Evolutionary conservation across 345 rosid genomes (phyloP).

Genomic region (Brassica nigra): DNA sequence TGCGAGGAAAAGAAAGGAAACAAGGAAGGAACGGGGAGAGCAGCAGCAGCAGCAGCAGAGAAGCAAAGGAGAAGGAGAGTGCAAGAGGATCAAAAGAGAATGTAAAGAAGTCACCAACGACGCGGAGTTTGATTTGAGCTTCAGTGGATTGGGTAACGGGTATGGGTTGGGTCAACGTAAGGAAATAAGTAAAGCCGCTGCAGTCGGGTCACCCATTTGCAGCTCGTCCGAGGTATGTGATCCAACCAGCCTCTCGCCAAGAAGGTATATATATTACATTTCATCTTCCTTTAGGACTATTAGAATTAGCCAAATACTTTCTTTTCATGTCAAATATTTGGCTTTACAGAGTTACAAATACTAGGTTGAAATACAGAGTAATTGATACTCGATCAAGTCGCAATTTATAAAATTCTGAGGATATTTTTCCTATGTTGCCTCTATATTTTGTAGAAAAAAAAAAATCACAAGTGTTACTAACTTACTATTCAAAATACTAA

Average conservation of each 20-base stretch:
- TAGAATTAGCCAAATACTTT: background rate
- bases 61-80: constrained; percentile 29
- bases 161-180: constrained; percentile 38
- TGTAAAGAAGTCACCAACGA: constrained; percentile 15
- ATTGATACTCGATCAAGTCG: too few relatives aligned
- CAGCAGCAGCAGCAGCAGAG: constrained; percentile 29
- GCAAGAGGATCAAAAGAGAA: constrained; percentile 38
- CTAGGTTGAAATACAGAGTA: too few relatives aligned
- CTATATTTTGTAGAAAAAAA: too few relatives aligned
- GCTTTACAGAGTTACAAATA: too few relatives aligned
- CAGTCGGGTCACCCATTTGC: constrained; percentile 46
- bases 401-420: too few relatives aligned
- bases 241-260: constrained; percentile 44
- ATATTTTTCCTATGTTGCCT: too few relatives aligned
- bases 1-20: constrained; percentile 42
- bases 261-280: constrained; percentile 45
- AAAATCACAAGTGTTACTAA: too few relatives aligned
- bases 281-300: background rate
- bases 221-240: constrained; percentile 50
- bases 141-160: constrained; percentile 20
- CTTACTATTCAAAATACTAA: too few relatives aligned
- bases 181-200: constrained; percentile 32
- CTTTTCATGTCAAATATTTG: too few relatives aligned
- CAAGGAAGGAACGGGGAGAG: constrained; percentile 50
- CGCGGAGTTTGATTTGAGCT: constrained; percentile 15